A percentile compares a stretch with the other conserved stretches of the same genome.
phyloP scores from a whole-genome alignment of 352 stramenopile genomes.

The Plasmopara viticola region DNA sequence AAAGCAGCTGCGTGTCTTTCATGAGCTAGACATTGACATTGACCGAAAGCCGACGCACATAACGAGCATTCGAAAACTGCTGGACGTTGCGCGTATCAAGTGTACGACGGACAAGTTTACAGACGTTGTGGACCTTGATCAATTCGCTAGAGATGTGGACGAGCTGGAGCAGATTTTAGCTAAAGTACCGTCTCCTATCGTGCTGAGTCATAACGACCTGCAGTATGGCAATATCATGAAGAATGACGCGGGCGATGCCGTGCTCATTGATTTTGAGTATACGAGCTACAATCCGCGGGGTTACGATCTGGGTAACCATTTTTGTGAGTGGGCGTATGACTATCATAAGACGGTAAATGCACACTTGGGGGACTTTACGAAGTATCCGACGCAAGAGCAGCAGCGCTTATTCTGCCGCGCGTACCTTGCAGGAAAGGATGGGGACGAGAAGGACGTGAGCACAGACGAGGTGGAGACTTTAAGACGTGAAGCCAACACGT shows the following conservation, averaged over 20 bases:
- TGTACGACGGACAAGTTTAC: conserved; percentile 43
- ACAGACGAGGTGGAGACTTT: conserved; percentile 56
- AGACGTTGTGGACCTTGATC: conserved; percentile 39
- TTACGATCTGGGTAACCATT: conserved; percentile 90
- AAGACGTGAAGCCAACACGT: conserved; percentile 69
- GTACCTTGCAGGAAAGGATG: conserved; percentile 51
- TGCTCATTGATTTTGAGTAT: conserved; percentile 94
- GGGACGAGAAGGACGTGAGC: conserved; percentile 27
- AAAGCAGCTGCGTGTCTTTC: conserved; percentile 61
- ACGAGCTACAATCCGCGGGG: conserved; percentile 78
- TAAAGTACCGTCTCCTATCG: conserved; percentile 57
- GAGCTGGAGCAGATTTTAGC: conserved; percentile 50
- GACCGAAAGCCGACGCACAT: conserved; percentile 46
- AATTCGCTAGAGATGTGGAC: conserved; percentile 39
- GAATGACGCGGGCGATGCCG: conserved; percentile 46
- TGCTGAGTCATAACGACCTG: conserved; percentile 91
- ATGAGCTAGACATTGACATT: conserved; percentile 67
- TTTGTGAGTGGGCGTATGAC: conserved; percentile 83
- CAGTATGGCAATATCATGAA: conserved; percentile 91
- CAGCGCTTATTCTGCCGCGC: conserved; percentile 65
- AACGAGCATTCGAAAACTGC: conserved; percentile 44
- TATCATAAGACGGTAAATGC: conserved; percentile 80
- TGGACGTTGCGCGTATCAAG: conserved; percentile 54
- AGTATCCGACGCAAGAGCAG: conserved; percentile 60
- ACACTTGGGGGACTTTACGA: conserved; percentile 66